Evolutionary conservation across 768 basidiomycete species (phyloP).

Genomic region (Leccinellum albellum): DNA sequence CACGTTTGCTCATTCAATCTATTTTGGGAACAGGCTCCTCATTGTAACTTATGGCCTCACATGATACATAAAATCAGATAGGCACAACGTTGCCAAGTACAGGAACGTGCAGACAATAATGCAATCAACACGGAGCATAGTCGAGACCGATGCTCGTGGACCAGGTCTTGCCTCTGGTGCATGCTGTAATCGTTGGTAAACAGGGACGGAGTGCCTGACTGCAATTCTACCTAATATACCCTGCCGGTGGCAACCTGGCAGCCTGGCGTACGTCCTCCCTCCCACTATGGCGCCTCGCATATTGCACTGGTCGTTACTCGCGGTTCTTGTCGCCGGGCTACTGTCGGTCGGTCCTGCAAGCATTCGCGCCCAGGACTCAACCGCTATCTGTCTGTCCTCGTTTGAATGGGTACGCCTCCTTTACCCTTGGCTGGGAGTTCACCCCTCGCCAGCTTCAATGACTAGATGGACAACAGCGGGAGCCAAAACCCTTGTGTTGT

Average conservation of each 20-base stretch:
- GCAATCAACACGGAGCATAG: not conserved
- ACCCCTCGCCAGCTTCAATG: not conserved
- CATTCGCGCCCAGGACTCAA: constrained; percentile 22
- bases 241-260: not conserved
- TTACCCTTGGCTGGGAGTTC: not conserved
- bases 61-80: not conserved
- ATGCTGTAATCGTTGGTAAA: constrained; percentile 8
- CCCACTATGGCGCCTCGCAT: constrained; percentile 7
- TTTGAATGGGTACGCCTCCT: constrained; percentile 27
- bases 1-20: constrained; percentile 11
- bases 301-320: constrained; percentile 13
- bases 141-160: not conserved
- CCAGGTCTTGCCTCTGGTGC: too few relatives aligned
- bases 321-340: constrained; percentile 14
- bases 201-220: constrained; percentile 7
- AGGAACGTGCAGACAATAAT: not conserved
- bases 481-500: constrained; percentile 46
- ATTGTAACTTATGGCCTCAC: too few relatives aligned
- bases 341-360: constrained; percentile 15
- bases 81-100: not conserved
- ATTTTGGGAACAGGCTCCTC: not conserved
- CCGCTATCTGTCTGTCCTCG: constrained; percentile 17
- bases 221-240: not conserved
- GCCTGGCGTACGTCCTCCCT: not conserved
- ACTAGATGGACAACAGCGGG: constrained; percentile 40